Conservation (phyloP, 1,284 basidiomycete species). For the Pseudozyma flocculosa region DNA sequence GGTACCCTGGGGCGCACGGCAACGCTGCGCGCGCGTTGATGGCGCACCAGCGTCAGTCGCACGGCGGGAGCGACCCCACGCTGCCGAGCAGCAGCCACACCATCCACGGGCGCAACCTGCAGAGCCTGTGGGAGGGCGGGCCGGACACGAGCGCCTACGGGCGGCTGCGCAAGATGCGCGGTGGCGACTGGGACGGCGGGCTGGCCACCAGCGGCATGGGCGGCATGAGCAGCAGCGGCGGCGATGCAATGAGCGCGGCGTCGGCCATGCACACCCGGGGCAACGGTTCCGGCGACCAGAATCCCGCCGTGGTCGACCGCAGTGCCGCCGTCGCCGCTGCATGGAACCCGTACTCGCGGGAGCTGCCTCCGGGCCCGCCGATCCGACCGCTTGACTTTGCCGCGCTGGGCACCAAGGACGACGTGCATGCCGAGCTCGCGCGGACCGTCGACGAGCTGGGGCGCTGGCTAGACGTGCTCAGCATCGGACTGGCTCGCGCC, state of each 20-base stretch:
- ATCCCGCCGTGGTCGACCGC: no score
- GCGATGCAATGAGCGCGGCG: background rate
- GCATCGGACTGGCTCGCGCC: conserved; percentile 60
- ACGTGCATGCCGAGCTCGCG: conserved; percentile 72
- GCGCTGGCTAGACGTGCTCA: conserved; percentile 76
- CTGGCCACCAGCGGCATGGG: background rate
- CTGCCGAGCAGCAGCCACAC: conserved; percentile 9
- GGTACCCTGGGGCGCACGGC: no score
- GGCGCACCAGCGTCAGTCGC: conserved; percentile 29
- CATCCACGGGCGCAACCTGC: conserved; percentile 5
- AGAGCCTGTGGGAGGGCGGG: conserved; percentile 22
- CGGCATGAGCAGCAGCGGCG: background rate
- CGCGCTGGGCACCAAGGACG: conserved; percentile 66
- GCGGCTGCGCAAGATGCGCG: conserved; percentile 10
- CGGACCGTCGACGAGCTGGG: conserved; percentile 76
- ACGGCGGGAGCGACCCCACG: conserved; percentile 39
- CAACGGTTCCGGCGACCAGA: no score
- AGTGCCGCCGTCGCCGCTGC: conserved; percentile 2
- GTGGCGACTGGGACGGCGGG: background rate
- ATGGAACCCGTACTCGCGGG: no score
- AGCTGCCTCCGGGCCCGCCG: conserved; percentile 52
- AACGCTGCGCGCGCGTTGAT: conserved; percentile 5
- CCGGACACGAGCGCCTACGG: conserved; percentile 14
- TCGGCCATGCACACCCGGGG: no score
- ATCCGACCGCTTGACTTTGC: conserved; percentile 71